Evolutionary conservation across 1,139 yeast genomes (phyloP).

Genomic region (Diutina rugosa): DNA sequence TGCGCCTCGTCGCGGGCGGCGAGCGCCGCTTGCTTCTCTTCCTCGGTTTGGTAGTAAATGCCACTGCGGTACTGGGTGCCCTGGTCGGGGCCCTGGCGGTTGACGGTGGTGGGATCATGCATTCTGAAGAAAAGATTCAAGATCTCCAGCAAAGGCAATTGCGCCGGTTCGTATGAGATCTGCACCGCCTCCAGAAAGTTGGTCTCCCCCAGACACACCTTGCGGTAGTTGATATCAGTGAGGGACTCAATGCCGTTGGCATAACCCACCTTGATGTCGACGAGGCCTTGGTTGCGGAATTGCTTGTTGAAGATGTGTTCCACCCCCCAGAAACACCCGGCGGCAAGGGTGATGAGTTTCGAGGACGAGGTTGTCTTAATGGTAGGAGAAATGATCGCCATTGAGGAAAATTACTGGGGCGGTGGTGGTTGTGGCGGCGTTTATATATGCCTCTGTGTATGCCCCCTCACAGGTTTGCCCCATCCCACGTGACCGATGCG

Average conservation of each 20-base stretch:
- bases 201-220: conserved; percentile 67
- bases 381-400: conserved; percentile 21
- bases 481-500: neutral
- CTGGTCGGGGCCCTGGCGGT: conserved; percentile 67
- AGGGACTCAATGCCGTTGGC: conserved; percentile 55
- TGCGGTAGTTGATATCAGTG: conserved; percentile 52
- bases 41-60: conserved; percentile 46
- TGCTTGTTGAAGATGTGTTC: conserved; percentile 72
- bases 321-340: conserved; percentile 94
- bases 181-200: conserved; percentile 71
- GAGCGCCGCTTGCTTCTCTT: conserved; percentile 18
- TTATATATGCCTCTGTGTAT: too few species aligned
- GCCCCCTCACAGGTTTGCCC: neutral
- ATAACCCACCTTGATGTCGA: conserved; percentile 78
- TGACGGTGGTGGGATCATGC: conserved; percentile 64
- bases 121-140: conserved; percentile 79
- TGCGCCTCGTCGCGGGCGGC: conserved; percentile 20
- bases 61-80: conserved; percentile 85
- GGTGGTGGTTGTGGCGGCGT: neutral
- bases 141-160: conserved; percentile 45
- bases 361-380: conserved; percentile 24
- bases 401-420: neutral
- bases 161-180: conserved; percentile 63
- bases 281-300: conserved; percentile 46
- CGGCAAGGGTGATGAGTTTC: conserved; percentile 51